phyloP scores from a whole-genome alignment of 495 filamentous ascomycete genomes.

The Daldinia loculata region DNA sequence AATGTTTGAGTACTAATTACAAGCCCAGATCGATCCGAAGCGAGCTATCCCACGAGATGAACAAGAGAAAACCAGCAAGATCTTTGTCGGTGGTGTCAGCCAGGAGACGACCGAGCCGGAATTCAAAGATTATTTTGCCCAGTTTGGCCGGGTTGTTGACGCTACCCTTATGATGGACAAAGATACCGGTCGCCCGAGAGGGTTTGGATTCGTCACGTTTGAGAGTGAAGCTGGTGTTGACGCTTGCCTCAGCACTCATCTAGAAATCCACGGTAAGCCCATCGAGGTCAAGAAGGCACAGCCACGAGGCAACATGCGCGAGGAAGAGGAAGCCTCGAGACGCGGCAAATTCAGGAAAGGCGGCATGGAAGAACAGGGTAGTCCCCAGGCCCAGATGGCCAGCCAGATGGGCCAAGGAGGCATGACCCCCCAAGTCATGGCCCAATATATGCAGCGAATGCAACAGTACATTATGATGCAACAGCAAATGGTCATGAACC shows the following conservation, averaged over 20 bases:
- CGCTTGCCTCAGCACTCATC: slow-evolving; percentile 76
- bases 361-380: slow-evolving; percentile 53
- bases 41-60: slow-evolving; percentile 97
- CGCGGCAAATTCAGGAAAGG: slow-evolving; percentile 67
- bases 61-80: slow-evolving; percentile 97
- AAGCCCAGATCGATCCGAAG: slow-evolving; percentile 89
- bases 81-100: slow-evolving; percentile 97
- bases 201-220: slow-evolving; percentile 99
- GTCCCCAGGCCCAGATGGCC: slow-evolving; percentile 52
- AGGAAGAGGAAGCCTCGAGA: slow-evolving; percentile 81
- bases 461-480: slow-evolving; percentile 98
- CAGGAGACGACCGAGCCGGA: slow-evolving; percentile 96
- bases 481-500: slow-evolving; percentile 74
- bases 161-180: slow-evolving; percentile 99
- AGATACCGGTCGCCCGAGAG: slow-evolving; percentile 92
- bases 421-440: slow-evolving; percentile 96
- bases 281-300: slow-evolving; percentile 99
- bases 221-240: slow-evolving; percentile 96
- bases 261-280: slow-evolving; percentile 92
- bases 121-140: slow-evolving; percentile 94
- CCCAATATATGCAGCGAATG: slow-evolving; percentile 96
- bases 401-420: slow-evolving; percentile 62
- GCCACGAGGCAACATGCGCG: slow-evolving; percentile 91
- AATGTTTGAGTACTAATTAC: slow-evolving; percentile 14
- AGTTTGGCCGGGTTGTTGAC: slow-evolving; percentile 95